Evolutionary conservation across 2,329 filamentous ascomycete genomes (phyloP), one percentile per base, ranked within the genome.

Genomic region (Amauroascus verrucosus): DNA sequence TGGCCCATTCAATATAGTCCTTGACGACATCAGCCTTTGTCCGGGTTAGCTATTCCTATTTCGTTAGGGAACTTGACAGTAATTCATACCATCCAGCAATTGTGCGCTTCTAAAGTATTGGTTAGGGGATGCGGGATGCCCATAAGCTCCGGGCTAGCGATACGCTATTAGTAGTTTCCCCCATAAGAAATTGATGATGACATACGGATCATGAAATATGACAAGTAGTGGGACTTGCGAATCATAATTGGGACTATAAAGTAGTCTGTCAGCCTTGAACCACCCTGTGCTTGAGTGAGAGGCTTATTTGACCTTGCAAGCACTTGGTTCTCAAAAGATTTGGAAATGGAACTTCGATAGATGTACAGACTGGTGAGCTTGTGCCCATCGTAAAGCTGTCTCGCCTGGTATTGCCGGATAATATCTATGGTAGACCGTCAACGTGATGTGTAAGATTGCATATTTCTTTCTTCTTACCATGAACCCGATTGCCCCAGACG

Each of bases 191-290:
- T 4, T 16, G 18, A 11, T 18, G 26, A 16, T 13, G 11, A 76
- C 84, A 76, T 70, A 88, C 77, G 91, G 88, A 63, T 96, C 91
- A 67, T 98, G 93, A 53, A 98, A 84, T 46, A 97, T 85, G 9
- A 98, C 74, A 11, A 98, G 66, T 2, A 97, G 75, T 51, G 82
- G 87, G 53, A 78, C 80, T 16, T 79, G 77, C 33, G 78, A 71
- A 54, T 81, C 75, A 51, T 93, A 81, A 43, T 83, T 79, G 1
- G 83, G 80, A 37, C 80, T 83, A 57, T 20, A 20, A 16, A 47
- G 30, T 18, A 37, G 28, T 1, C 20, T 6, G 24, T 46, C 18
- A 41, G 48, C 30, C 14, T 22, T n/a, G 11, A 16, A 30, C 2
- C 18, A 8, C 45, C 18, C 40, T 8, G 8, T 30, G 9, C n/a